phyloP scores from a whole-genome alignment of 108 stramenopile species.

The Cyclotella atomus region DNA sequence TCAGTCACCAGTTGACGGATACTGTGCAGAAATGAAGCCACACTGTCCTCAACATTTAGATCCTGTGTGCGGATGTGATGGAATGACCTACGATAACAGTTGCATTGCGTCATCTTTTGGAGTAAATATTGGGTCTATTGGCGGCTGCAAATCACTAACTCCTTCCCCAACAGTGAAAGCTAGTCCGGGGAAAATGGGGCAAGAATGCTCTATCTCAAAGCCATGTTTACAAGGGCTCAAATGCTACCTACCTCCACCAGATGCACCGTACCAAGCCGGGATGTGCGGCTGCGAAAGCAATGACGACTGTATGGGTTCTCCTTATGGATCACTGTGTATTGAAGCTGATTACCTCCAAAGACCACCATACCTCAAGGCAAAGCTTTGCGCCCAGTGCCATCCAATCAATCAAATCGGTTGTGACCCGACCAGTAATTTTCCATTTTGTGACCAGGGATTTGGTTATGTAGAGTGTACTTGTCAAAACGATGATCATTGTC shows the following conservation, averaged over 20 bases:
- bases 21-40: not conserved
- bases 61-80: conserved; percentile 14
- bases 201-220: not conserved
- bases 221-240: not conserved
- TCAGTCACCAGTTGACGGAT: not conserved
- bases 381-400: not conserved
- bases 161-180: not conserved
- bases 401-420: not conserved
- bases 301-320: not conserved
- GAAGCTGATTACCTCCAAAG: not conserved
- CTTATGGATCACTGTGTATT: not conserved
- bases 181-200: not conserved
- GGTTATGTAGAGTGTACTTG: conserved; percentile 3
- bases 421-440: not conserved
- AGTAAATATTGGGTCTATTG: not conserved
- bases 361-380: not conserved
- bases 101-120: not conserved
- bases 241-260: not conserved
- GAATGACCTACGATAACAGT: not conserved
- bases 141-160: not conserved
- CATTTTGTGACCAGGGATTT: not conserved
- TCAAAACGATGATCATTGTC: not conserved
- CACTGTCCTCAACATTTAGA: not conserved
- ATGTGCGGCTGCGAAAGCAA: not conserved
- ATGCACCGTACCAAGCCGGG: not conserved